phyloP scores from a whole-genome alignment of 73 alveolate species.

The Tetrahymena borealis region DNA sequence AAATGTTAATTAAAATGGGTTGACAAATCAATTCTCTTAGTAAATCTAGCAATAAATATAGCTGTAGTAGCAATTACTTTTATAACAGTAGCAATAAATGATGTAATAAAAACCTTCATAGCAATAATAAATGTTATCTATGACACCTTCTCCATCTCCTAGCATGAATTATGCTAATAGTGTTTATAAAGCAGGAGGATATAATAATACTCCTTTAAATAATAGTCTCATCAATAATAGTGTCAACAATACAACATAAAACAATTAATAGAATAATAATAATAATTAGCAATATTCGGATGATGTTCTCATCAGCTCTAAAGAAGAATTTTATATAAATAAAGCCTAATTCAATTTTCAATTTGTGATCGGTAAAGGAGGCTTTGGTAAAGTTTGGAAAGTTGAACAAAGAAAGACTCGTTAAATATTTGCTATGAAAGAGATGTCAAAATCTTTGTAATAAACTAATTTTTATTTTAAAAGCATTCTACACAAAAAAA shows the following conservation, averaged over 20 bases:
- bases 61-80: background rate
- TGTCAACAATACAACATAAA: background rate
- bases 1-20: too few species aligned
- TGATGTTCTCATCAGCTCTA: background rate
- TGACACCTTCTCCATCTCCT: background rate
- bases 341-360: constrained; percentile 15
- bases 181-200: background rate
- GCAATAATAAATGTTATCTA: background rate
- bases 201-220: background rate
- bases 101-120: background rate
- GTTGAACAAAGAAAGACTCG: constrained; percentile 48
- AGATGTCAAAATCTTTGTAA: constrained; percentile 59
- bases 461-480: too few species aligned
- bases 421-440: constrained; percentile 68
- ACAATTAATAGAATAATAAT: background rate
- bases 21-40: background rate
- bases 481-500: too few species aligned
- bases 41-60: background rate
- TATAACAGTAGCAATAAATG: background rate
- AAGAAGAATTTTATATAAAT: constrained; percentile 2
- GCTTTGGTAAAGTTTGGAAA: constrained; percentile 72
- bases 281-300: background rate
- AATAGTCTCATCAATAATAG: background rate
- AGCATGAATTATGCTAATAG: background rate
- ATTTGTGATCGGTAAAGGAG: constrained; percentile 54